phyloP scores from a whole-genome alignment of 2,329 filamentous ascomycete genomes.

The Macrophomina phaseolina region DNA sequence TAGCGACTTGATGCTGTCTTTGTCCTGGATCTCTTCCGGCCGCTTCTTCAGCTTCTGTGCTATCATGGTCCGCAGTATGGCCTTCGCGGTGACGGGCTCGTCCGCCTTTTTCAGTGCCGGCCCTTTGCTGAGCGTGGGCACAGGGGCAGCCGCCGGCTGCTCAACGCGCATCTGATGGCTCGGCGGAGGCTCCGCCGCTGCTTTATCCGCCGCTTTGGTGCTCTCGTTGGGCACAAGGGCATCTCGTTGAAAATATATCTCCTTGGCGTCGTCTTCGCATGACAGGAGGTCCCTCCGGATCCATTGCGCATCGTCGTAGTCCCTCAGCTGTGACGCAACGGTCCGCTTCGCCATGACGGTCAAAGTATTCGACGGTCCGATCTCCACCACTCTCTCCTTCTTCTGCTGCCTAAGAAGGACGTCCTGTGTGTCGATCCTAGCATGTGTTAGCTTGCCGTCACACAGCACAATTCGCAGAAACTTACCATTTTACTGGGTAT shows the following conservation, averaged over 20 bases:
- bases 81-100: slow-evolving; percentile 32
- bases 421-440: slow-evolving; percentile 50
- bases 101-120: slow-evolving; percentile 27
- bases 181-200: background rate
- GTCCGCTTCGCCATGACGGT: slow-evolving; percentile 48
- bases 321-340: slow-evolving; percentile 32
- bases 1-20: slow-evolving; percentile 43
- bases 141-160: background rate
- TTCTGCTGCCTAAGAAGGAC: slow-evolving; percentile 36
- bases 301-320: slow-evolving; percentile 29
- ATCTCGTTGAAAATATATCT: slow-evolving; percentile 8
- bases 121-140: slow-evolving; percentile 12
- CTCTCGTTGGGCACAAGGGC: background rate
- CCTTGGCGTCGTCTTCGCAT: slow-evolving; percentile 4
- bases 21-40: slow-evolving; percentile 33
- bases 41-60: slow-evolving; percentile 40
- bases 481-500: slow-evolving; percentile 17
- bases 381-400: slow-evolving; percentile 45
- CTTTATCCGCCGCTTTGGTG: background rate
- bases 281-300: slow-evolving; percentile 7
- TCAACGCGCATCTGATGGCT: background rate
- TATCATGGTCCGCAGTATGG: slow-evolving; percentile 38
- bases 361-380: slow-evolving; percentile 46
- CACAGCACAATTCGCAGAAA: background rate
- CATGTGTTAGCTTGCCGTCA: background rate